Conservation (phyloP, 805 yeast genomes). For the Schwanniomyces polymorphus region DNA sequence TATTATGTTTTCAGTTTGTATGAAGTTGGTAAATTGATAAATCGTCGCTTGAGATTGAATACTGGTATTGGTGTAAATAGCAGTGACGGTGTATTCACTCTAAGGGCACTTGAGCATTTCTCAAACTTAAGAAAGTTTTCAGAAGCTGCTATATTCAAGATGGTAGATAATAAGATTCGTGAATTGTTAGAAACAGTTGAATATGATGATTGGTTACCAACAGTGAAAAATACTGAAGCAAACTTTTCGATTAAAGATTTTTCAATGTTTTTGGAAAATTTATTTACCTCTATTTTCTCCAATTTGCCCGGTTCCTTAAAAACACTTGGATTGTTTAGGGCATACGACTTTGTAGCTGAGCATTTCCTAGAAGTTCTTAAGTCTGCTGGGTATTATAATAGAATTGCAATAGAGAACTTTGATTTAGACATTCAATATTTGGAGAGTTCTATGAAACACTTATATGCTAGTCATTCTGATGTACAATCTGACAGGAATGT, state of each 20-base stretch:
- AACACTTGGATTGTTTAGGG: conserved; percentile 78
- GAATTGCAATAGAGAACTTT: conserved; percentile 68
- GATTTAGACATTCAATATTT: conserved; percentile 77
- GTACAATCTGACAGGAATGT: conserved; percentile 25
- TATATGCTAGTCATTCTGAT: conserved; percentile 24
- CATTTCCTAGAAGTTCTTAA: conserved; percentile 63
- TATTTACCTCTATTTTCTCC: conserved; percentile 81
- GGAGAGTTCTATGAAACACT: conserved; percentile 51
- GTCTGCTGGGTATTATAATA: conserved; percentile 55
- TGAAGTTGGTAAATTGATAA: conserved; percentile 57
- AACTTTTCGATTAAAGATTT: conserved; percentile 76
- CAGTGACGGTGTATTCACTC: conserved; percentile 35
- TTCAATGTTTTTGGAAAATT: conserved; percentile 79
- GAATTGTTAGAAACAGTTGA: conserved; percentile 83
- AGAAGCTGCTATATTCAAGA: conserved; percentile 75
- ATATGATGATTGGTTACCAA: conserved; percentile 75
- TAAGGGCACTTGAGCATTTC: conserved; percentile 55
- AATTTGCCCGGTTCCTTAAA: conserved; percentile 77
- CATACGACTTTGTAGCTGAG: conserved; percentile 80
- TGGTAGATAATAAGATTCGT: conserved; percentile 78
- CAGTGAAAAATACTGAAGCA: conserved; percentile 54
- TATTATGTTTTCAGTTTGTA: conserved; percentile 75
- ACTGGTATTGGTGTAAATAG: conserved; percentile 43
- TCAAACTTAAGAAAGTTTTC: conserved; percentile 64
- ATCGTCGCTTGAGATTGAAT: conserved; percentile 33